Evolutionary conservation across 1,139 yeast genomes (phyloP).

Genomic region (Saccharomyces hybrid): DNA sequence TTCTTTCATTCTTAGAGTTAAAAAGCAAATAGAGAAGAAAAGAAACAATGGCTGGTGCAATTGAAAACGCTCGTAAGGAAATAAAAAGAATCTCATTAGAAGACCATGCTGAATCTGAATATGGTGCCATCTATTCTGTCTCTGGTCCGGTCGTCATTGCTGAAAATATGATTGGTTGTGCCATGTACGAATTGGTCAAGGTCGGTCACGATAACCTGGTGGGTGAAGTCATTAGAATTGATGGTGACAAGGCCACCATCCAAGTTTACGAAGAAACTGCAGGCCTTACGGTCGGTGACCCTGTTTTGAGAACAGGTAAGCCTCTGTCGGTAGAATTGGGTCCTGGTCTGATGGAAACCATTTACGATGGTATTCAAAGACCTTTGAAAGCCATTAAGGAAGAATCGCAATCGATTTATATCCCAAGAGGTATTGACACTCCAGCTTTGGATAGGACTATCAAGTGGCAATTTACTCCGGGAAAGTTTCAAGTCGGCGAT

Average conservation of each 20-base stretch:
- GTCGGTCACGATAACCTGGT: constrained; percentile 96
- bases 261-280: constrained; percentile 99
- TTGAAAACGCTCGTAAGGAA: constrained; percentile 95
- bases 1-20: neutral
- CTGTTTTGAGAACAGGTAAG: constrained; percentile 94
- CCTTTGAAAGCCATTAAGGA: constrained; percentile 91
- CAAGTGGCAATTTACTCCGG: constrained; percentile 84
- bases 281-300: constrained; percentile 98
- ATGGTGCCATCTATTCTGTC: constrained; percentile 85
- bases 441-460: constrained; percentile 82
- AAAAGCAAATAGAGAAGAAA: neutral
- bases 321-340: constrained; percentile 97
- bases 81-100: constrained; percentile 78
- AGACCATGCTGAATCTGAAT: constrained; percentile 67
- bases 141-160: constrained; percentile 98
- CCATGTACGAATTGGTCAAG: constrained; percentile 96
- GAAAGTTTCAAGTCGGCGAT: constrained; percentile 76
- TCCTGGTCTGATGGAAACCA: constrained; percentile 98
- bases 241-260: constrained; percentile 92
- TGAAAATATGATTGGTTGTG: constrained; percentile 98
- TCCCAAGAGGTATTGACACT: constrained; percentile 97
- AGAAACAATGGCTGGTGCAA: constrained; percentile 74
- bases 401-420: constrained; percentile 80
- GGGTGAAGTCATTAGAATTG: constrained; percentile 96
- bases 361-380: constrained; percentile 98